Evolutionary conservation across 2,329 filamentous ascomycete species (phyloP).

Genomic region (Keithomyces neogunnii): DNA sequence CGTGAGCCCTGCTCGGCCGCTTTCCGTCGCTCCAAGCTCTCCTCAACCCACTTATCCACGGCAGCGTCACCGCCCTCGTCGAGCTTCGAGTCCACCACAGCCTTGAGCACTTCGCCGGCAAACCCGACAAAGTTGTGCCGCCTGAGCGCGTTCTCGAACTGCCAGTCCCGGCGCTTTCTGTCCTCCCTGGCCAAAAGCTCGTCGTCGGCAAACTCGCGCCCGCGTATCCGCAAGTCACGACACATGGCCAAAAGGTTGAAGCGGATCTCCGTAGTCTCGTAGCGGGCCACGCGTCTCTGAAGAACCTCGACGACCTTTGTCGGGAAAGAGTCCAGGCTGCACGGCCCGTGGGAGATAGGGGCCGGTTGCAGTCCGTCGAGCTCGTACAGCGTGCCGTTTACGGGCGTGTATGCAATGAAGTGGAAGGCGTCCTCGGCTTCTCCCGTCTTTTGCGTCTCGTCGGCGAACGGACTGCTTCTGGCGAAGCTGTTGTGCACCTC

Average conservation of each 20-base stretch:
- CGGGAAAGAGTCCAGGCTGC: slow-evolving; percentile 63
- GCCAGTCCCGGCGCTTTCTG: slow-evolving; percentile 77
- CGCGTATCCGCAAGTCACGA: slow-evolving; percentile 68
- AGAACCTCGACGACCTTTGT: slow-evolving; percentile 78
- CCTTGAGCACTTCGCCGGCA: slow-evolving; percentile 81
- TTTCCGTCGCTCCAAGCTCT: slow-evolving; percentile 51
- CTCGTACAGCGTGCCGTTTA: slow-evolving; percentile 79
- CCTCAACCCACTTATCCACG: slow-evolving; percentile 66
- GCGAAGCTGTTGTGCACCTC: slow-evolving; percentile 88
- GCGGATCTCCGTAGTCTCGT: slow-evolving; percentile 79
- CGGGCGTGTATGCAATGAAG: slow-evolving; percentile 88
- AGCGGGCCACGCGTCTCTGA: slow-evolving; percentile 72
- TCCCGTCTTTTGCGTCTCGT: slow-evolving; percentile 66
- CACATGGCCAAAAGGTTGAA: slow-evolving; percentile 96
- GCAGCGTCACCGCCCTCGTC: slow-evolving; percentile 52
- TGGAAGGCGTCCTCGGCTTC: slow-evolving; percentile 88
- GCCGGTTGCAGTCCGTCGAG: slow-evolving; percentile 89
- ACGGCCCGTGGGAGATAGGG: slow-evolving; percentile 80
- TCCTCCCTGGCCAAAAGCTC: slow-evolving; percentile 74
- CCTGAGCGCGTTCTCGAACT: slow-evolving; percentile 88
- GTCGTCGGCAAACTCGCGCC: slow-evolving; percentile 71
- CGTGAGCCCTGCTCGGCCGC: slow-evolving; percentile 25
- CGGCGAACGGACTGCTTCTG: slow-evolving; percentile 78
- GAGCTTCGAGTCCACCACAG: slow-evolving; percentile 69
- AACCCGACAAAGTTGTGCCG: slow-evolving; percentile 96